Evolutionary conservation across 495 filamentous ascomycete genomes (phyloP).

Genomic region (Neurospora terricola): DNA sequence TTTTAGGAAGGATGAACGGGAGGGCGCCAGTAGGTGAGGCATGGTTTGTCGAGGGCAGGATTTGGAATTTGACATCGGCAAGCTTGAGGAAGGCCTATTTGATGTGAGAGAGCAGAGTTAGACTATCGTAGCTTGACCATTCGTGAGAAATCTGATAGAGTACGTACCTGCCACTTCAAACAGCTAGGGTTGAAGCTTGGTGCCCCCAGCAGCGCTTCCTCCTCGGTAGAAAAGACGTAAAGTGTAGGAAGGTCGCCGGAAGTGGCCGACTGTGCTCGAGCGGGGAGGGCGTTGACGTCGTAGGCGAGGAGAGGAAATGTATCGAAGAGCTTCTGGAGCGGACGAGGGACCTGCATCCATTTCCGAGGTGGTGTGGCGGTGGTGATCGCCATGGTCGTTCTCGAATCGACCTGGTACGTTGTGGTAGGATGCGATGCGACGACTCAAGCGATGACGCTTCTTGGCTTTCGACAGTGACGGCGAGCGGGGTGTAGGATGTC

Average conservation of each 20-base stretch:
- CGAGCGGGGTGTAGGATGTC: not conserved
- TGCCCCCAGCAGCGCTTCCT: constrained; percentile 48
- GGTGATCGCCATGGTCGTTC: constrained; percentile 2
- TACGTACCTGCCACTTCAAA: constrained; percentile 88
- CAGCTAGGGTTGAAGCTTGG: constrained; percentile 90
- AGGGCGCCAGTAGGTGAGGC: constrained; percentile 80
- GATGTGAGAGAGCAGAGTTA: not conserved
- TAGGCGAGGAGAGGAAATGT: constrained; percentile 69
- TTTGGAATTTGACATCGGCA: constrained; percentile 53
- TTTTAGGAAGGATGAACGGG: constrained; percentile 69
- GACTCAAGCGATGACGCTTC: not conserved
- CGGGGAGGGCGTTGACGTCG: constrained; percentile 66
- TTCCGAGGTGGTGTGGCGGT: not conserved
- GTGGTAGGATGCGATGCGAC: not conserved
- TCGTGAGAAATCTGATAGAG: not conserved
- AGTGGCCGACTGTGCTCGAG: constrained; percentile 41
- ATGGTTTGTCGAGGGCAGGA: constrained; percentile 79
- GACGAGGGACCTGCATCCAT: constrained; percentile 50
- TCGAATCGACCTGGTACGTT: not conserved
- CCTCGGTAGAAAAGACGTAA: constrained; percentile 65
- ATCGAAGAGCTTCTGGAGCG: constrained; percentile 76
- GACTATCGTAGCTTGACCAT: not conserved
- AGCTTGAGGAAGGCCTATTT: constrained; percentile 77
- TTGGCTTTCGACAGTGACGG: not conserved
- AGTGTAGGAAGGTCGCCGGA: constrained; percentile 49